Conservation (phyloP, 352 stramenopile genomes). For the Phytophthora fragariaefolia region DNA sequence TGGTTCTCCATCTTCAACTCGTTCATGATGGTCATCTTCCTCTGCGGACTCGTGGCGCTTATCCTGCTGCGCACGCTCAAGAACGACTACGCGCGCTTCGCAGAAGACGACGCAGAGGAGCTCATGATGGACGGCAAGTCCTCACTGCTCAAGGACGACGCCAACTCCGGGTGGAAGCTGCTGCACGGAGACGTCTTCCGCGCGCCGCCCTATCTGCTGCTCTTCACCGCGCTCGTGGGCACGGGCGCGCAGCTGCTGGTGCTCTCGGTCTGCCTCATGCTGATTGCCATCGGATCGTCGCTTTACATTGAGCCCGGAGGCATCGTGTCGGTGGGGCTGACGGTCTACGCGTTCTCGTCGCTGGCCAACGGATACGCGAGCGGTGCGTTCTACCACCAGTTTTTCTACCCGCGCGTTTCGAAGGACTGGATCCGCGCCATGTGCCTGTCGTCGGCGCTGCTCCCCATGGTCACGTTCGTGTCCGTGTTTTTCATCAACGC, state of each 20-base stretch:
- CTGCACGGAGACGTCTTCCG: constrained; percentile 96
- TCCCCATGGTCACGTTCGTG: constrained; percentile 82
- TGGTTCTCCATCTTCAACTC: constrained; percentile 98
- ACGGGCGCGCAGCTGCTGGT: constrained; percentile 96
- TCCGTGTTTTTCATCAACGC: constrained; percentile 92
- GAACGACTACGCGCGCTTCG: constrained; percentile 95
- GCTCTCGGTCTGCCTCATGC: constrained; percentile 93
- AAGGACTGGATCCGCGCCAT: constrained; percentile 93
- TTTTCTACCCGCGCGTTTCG: constrained; percentile 92
- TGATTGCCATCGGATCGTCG: constrained; percentile 95
- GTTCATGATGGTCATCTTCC: constrained; percentile 98
- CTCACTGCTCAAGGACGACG: constrained; percentile 81
- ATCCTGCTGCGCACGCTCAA: constrained; percentile 95
- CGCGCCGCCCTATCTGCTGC: constrained; percentile 89
- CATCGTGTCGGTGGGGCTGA: constrained; percentile 95
- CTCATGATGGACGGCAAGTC: constrained; percentile 87
- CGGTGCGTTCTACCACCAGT: constrained; percentile 91
- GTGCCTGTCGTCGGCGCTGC: constrained; percentile 77
- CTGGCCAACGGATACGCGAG: constrained; percentile 91
- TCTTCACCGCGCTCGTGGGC: constrained; percentile 96
- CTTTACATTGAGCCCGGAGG: constrained; percentile 97
- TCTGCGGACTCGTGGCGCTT: constrained; percentile 93
- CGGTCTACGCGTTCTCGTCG: constrained; percentile 95
- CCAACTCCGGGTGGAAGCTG: constrained; percentile 96
- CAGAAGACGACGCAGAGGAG: constrained; percentile 86